These are phyloP conservation scores for Neostapfia colusana DNA, from an alignment of 176 grass and related monocot species.

Conservation along the genomic window DNA sequence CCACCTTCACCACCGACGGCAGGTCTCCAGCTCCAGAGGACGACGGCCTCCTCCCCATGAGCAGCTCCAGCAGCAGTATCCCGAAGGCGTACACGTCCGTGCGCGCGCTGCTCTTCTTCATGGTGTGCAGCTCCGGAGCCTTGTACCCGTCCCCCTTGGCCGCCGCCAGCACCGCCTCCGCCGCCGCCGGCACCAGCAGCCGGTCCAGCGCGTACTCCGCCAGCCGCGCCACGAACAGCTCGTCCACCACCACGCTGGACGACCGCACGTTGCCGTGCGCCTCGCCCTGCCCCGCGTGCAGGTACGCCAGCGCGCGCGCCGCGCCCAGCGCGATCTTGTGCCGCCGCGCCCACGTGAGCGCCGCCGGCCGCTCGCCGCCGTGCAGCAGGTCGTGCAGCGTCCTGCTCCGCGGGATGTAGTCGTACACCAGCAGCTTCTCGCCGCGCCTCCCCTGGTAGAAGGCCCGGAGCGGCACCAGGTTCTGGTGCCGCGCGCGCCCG, in stretches of 20 bases:
- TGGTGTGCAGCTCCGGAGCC: constrained; percentile 72
- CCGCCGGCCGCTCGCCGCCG: constrained; percentile 19
- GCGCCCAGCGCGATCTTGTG: constrained; percentile 87
- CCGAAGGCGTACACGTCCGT: constrained; percentile 95
- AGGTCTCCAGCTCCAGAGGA: constrained; percentile 30
- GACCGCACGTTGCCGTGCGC: constrained; percentile 75
- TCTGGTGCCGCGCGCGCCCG: constrained; percentile 74
- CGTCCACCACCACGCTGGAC: constrained; percentile 71
- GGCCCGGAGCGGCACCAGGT: constrained; percentile 73
- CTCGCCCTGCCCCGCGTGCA: constrained; percentile 66
- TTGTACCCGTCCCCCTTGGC: constrained; percentile 70
- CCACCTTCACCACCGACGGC: constrained; percentile 72
- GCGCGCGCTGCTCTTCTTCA: constrained; percentile 56
- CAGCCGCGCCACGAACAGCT: constrained; percentile 62
- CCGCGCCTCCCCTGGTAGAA: constrained; percentile 92
- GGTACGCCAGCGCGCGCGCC: constrained; percentile 71
- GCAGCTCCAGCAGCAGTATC: constrained; percentile 84
- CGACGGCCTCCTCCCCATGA: constrained; percentile 71
- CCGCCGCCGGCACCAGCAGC: constrained; percentile 68
- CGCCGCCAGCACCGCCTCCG: constrained; percentile 67
- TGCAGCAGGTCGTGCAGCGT: constrained; percentile 77
- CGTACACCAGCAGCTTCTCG: constrained; percentile 92
- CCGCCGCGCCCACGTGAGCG: constrained; percentile 73
- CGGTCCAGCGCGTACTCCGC: constrained; percentile 58
- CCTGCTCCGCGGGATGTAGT: constrained; percentile 57